Evolutionary conservation across 352 stramenopile genomes (phyloP).

Genomic region (Aphanomyces astaci): DNA sequence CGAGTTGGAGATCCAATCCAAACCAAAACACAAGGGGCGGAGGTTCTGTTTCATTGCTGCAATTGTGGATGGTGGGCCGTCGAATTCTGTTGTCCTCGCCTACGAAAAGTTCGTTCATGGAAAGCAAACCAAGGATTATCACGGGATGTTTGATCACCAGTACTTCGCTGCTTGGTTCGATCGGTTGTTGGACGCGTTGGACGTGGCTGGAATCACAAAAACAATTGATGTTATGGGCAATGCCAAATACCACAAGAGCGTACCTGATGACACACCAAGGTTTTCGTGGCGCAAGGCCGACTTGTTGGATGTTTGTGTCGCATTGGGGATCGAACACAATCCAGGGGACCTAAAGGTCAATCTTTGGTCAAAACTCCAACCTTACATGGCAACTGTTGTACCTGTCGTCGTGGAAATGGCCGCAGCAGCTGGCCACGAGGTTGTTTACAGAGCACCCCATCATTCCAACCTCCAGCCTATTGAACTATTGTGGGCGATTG

Average conservation of each 20-base stretch:
- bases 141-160: too few species aligned
- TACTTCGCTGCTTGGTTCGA: constrained; percentile 23
- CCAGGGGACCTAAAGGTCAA: constrained; percentile 5
- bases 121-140: constrained; percentile 28
- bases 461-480: constrained; percentile 28
- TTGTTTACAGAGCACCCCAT: constrained; percentile 12
- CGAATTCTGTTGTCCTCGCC: not conserved
- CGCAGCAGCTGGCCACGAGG: not conserved
- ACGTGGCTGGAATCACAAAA: not conserved
- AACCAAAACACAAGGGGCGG: not conserved
- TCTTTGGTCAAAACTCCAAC: constrained; percentile 1
- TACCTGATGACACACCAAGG: not conserved
- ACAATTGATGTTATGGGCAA: constrained; percentile 25
- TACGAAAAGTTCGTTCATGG: constrained; percentile 25
- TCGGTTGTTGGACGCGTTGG: not conserved
- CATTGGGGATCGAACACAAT: not conserved
- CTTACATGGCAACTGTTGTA: not conserved
- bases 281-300: not conserved
- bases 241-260: constrained; percentile 20
- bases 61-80: constrained; percentile 6
- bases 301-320: not conserved
- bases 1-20: not conserved
- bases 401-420: constrained; percentile 15
- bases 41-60: constrained; percentile 9
- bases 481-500: constrained; percentile 23